Conservation (phyloP, 768 basidiomycete species). For the Mrakia frigida region DNA sequence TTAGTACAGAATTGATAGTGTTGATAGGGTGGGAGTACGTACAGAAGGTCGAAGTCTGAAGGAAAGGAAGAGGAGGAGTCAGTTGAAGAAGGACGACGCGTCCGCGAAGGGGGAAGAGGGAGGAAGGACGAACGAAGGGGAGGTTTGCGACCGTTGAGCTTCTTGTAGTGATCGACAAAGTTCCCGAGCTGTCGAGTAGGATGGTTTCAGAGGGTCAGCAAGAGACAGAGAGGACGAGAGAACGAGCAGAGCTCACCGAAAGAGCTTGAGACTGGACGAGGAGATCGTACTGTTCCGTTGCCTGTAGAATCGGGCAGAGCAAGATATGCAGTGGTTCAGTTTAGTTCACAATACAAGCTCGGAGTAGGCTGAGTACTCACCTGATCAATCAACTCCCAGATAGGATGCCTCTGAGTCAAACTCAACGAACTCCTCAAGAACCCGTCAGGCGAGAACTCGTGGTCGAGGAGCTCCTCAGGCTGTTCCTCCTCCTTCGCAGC, state of each 20-base stretch:
- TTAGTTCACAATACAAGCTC: background rate
- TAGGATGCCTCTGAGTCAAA: slow-evolving; percentile 21
- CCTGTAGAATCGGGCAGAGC: slow-evolving; percentile 13
- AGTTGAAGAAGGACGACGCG: background rate
- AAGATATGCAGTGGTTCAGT: too few species aligned
- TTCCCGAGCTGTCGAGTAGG: slow-evolving; percentile 17
- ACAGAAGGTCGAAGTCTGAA: slow-evolving; percentile 23
- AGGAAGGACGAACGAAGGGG: background rate
- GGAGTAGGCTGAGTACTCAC: background rate
- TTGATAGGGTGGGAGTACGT: background rate
- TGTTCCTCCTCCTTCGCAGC: background rate
- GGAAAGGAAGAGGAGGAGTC: background rate
- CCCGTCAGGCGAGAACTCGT: slow-evolving; percentile 23
- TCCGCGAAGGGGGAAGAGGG: background rate
- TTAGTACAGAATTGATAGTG: too few species aligned
- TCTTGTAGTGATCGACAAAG: slow-evolving; percentile 16
- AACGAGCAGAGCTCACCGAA: background rate
- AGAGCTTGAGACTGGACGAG: slow-evolving; percentile 12
- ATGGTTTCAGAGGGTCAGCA: too few species aligned
- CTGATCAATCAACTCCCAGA: slow-evolving; percentile 27
- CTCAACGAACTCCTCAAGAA: slow-evolving; percentile 8
- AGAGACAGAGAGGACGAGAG: background rate
- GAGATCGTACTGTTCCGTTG: slow-evolving; percentile 7
- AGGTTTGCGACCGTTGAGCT: slow-evolving; percentile 10
- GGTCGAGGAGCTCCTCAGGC: slow-evolving; percentile 2